These are phyloP conservation scores for Eucalyptus polybractea DNA, from an alignment of 345 rosid genomes.

Conservation along the genomic window DNA sequence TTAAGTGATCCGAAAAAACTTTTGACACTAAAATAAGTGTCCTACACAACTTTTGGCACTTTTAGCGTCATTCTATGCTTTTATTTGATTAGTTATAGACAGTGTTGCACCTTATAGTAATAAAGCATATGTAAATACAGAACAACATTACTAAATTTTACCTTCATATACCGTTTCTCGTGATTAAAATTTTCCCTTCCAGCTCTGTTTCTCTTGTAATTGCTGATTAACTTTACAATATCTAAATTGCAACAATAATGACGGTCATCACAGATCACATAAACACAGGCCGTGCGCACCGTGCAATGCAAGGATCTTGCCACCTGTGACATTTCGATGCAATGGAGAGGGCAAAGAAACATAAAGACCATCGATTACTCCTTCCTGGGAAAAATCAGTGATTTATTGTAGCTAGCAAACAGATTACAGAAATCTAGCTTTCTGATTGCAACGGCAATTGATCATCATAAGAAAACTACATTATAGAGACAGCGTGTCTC, in stretches of 20 bases:
- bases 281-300: background rate
- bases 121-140: too few species aligned
- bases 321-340: background rate
- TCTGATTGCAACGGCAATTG: background rate
- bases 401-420: background rate
- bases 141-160: background rate
- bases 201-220: background rate
- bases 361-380: background rate
- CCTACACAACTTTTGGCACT: too few species aligned
- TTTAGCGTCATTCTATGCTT: too few species aligned
- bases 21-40: accelerated
- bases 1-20: accelerated
- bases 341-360: background rate
- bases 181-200: background rate
- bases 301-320: background rate
- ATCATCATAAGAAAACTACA: background rate
- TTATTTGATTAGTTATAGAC: too few species aligned
- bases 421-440: background rate
- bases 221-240: background rate
- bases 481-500: background rate
- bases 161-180: background rate
- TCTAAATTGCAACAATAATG: background rate
- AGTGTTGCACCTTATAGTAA: too few species aligned
- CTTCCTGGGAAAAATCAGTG: background rate
- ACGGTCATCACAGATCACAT: background rate